Conservation (phyloP, 768 basidiomycete species). For the Serendipita sp. region DNA sequence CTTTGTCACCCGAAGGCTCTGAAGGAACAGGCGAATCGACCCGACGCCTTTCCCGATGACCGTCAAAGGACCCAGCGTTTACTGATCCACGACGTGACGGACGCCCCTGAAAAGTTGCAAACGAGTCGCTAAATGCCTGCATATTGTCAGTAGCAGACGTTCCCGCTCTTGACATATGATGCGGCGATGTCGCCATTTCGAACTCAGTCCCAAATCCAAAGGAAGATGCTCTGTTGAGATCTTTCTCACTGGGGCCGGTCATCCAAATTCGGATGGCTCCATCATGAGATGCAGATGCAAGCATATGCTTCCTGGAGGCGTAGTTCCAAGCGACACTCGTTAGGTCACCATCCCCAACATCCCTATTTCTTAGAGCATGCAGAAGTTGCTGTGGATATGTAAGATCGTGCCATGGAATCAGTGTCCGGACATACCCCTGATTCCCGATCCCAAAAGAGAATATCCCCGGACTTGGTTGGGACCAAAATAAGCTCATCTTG, state of each 20-base stretch:
- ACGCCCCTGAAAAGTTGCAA: too few species aligned
- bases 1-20: too few species aligned
- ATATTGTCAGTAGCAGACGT: not conserved
- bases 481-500: constrained; percentile 66
- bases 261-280: constrained; percentile 61
- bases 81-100: not conserved
- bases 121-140: not conserved
- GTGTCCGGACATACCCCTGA: constrained; percentile 25
- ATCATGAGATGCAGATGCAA: constrained; percentile 64
- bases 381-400: constrained; percentile 23
- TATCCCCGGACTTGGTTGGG: constrained; percentile 68
- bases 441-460: constrained; percentile 77
- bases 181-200: not conserved
- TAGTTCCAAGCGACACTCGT: constrained; percentile 74
- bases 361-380: constrained; percentile 49
- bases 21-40: not conserved
- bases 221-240: not conserved
- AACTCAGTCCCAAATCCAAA: not conserved
- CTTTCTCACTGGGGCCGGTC: not conserved
- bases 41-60: not conserved
- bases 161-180: not conserved
- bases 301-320: constrained; percentile 35
- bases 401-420: not conserved
- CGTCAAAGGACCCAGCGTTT: not conserved
- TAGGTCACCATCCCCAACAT: constrained; percentile 44